Conservation (phyloP, 2,329 filamentous ascomycete species). For the Fusarium sulawesiense region DNA sequence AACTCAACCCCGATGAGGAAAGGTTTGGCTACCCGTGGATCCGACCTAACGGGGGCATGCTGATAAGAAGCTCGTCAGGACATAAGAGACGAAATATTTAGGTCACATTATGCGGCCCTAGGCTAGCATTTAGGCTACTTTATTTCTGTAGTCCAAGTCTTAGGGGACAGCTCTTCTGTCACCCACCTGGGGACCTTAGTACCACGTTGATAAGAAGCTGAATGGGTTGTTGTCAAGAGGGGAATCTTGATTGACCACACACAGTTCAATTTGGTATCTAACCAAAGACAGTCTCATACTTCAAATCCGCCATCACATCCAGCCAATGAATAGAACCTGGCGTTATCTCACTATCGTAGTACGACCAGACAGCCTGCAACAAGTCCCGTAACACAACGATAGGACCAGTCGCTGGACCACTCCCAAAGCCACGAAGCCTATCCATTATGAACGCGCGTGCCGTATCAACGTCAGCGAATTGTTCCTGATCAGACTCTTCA, state of each 20-base stretch:
- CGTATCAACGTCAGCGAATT: constrained; percentile 10
- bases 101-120: not conserved
- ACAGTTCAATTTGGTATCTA: not conserved
- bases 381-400: constrained; percentile 28
- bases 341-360: constrained; percentile 29
- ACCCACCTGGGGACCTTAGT: not conserved
- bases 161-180: not conserved
- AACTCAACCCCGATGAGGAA: constrained; percentile 37
- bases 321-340: constrained; percentile 25
- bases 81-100: not conserved
- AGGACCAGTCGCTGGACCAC: constrained; percentile 15
- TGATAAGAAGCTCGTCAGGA: not conserved
- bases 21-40: no score
- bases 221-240: constrained; percentile 2
- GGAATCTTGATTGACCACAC: constrained; percentile 10
- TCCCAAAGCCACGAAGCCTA: constrained; percentile 1
- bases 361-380: constrained; percentile 28
- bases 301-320: constrained; percentile 29
- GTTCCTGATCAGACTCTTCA: not conserved
- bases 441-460: constrained; percentile 29
- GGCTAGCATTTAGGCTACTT: not conserved
- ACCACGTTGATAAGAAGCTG: not conserved
- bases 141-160: not conserved
- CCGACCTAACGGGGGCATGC: no score
- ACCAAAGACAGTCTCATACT: constrained; percentile 36